Evolutionary conservation across 2,329 filamentous ascomycete genomes (phyloP).

Genomic region (Aspergillus ibericus): DNA sequence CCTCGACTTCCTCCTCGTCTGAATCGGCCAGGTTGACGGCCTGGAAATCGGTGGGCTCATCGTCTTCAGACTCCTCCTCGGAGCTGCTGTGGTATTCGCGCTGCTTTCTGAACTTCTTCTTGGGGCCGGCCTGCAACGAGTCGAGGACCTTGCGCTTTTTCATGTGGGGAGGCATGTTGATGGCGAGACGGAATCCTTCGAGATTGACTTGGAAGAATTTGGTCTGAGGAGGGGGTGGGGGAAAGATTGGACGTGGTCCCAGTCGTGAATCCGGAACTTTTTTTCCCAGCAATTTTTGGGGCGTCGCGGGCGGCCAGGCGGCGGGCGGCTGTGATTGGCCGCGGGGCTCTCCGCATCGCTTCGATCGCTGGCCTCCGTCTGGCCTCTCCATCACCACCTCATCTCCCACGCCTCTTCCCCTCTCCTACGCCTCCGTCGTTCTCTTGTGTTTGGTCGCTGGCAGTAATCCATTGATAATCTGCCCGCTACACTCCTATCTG

Average conservation of each 20-base stretch:
- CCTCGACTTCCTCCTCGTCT: conserved; percentile 38
- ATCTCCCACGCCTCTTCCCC: conserved; percentile 22
- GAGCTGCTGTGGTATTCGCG: conserved; percentile 63
- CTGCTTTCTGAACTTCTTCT: conserved; percentile 64
- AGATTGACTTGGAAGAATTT: background rate
- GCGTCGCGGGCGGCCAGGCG: conserved; percentile 29
- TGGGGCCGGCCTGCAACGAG: conserved; percentile 53
- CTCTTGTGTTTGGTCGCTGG: background rate
- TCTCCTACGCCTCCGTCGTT: background rate
- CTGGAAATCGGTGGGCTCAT: conserved; percentile 46
- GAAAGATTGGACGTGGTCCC: background rate
- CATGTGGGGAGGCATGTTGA: conserved; percentile 27
- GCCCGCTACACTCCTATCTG: background rate
- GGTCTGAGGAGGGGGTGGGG: background rate
- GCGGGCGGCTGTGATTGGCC: conserved; percentile 34
- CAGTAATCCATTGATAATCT: background rate
- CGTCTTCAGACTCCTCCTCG: conserved; percentile 58
- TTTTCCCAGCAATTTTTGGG: conserved; percentile 29
- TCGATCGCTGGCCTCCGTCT: background rate
- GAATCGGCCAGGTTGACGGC: conserved; percentile 53
- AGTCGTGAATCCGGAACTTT: conserved; percentile 11
- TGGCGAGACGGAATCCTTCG: conserved; percentile 18
- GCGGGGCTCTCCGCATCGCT: conserved; percentile 28
- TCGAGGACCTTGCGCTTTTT: conserved; percentile 63
- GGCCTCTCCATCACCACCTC: conserved; percentile 20